phyloP scores from a whole-genome alignment of 1,139 yeast genomes.

The Lodderomyces parapsilosis region DNA sequence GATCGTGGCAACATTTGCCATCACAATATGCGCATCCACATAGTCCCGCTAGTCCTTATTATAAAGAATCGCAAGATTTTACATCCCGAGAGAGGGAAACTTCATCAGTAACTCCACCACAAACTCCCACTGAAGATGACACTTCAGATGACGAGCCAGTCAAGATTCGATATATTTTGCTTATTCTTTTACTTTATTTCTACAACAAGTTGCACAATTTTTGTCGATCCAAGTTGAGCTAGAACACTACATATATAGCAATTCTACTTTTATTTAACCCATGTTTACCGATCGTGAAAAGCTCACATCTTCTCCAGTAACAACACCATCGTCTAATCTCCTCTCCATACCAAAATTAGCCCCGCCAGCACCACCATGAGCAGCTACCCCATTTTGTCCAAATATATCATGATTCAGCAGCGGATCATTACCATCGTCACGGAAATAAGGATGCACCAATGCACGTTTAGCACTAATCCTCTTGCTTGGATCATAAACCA shows the following conservation, averaged over 20 bases:
- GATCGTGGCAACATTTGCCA: not conserved
- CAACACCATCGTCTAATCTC: constrained; percentile 7
- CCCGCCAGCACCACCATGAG: not conserved
- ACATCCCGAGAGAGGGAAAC: not conserved
- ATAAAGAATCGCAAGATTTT: not conserved
- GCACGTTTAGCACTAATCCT: constrained; percentile 96
- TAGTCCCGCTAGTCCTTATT: not conserved
- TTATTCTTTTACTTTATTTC: not conserved
- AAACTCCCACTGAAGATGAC: not conserved
- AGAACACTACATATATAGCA: too few relatives aligned
- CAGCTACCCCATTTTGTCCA: not conserved
- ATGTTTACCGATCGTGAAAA: constrained; percentile 40
- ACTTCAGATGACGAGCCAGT: not conserved
- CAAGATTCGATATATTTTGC: not conserved
- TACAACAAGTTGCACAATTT: constrained; percentile 1
- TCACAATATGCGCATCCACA: not conserved
- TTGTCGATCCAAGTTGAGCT: not conserved
- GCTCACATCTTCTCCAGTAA: constrained; percentile 12
- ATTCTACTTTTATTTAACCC: constrained; percentile 29
- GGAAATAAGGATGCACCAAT: constrained; percentile 84
- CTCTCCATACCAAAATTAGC: not conserved
- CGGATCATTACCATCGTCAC: constrained; percentile 25
- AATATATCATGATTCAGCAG: constrained; percentile 3
- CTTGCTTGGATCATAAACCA: constrained; percentile 90
- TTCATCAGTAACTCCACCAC: not conserved